A percentile compares a stretch with the other conserved stretches of the same genome.
phyloP scores from a whole-genome alignment of 495 filamentous ascomycete species.

The Antarctomyces pellizariae region DNA sequence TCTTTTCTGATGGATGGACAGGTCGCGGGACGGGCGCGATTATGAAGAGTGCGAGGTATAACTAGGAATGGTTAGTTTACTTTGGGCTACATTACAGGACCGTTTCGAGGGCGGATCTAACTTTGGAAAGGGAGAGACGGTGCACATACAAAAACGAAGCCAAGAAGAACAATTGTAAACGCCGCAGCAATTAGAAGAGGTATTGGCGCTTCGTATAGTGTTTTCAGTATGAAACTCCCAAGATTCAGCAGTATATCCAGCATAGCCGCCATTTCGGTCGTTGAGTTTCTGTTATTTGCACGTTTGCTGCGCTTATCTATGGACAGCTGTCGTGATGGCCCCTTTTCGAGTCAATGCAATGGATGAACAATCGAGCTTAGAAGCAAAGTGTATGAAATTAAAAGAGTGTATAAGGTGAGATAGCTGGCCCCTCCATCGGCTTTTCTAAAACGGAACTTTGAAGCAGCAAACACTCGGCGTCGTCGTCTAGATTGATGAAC shows the following conservation, averaged over 20 bases:
- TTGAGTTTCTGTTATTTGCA: no score
- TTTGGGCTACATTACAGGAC: neutral
- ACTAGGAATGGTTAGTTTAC: constrained; percentile 18
- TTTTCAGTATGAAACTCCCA: constrained; percentile 2
- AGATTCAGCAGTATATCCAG: constrained; percentile 4
- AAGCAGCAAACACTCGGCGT: no score
- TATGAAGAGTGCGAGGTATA: constrained; percentile 45
- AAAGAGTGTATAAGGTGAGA: no score
- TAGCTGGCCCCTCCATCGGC: no score
- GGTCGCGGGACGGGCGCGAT: constrained; percentile 63
- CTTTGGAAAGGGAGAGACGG: neutral
- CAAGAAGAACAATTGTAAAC: constrained; percentile 5
- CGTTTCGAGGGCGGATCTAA: neutral
- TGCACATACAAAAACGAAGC: constrained; percentile 8
- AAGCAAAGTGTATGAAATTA: no score
- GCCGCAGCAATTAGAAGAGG: constrained; percentile 5
- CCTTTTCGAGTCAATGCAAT: no score
- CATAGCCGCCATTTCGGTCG: constrained; percentile 5
- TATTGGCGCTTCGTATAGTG: constrained; percentile 5
- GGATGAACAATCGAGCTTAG: no score
- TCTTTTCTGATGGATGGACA: constrained; percentile 56
- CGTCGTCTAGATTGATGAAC: no score
- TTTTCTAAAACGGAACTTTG: no score
- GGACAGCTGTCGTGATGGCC: no score
- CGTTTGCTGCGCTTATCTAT: no score